Base-by-base conservation (phyloP, 139 green algal genomes). In the Marvania coccoides region DNA sequence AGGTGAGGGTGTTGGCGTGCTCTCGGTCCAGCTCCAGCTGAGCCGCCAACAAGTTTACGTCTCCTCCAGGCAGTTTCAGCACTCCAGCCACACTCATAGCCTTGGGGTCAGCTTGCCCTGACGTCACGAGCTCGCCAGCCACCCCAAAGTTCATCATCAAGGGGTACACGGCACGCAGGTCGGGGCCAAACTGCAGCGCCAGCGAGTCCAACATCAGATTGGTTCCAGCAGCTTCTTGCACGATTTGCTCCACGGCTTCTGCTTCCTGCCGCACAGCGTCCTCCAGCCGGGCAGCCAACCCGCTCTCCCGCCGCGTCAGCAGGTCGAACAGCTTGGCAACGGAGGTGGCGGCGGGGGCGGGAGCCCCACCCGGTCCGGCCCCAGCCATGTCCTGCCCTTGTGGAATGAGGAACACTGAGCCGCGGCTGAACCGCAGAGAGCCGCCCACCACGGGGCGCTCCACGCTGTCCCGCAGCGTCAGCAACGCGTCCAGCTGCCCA, bases 31-130 rank as follows among this genome's bases (percentile, higher is more conserved):
- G 65, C 8, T 74, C 67, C 48, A 97, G 83, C 82, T 96, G 90
- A 8, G 92, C 95, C 5, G 92, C 92, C 63, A 98, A 80, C 39
- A 98, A 74, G 76, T 98, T 98, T 58, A 98, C 81, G 26, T 93
- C 85, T 30, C 89, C 91, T 57, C 72, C 67, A 40, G 93, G 84
- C 23, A 97, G 86, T 0, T 38, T 34, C 30, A 97, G 55, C 0
- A 40, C 59, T 31, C 90, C 90, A 23, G 24, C 33, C 29, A 60
- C 6, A 30, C 38, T 68, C 35, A 67, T 60, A 12, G 36, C 39
- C 10, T 60, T 45, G 0, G 89, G 83, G 54, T 88, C 72, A 1
- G 82, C 82, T 0, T 76, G 74, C 31, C 90, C 88, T 35, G 71
- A 80, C 30, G 94, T 46, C 26, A 77, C 69, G 28, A 96, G 51